Base-by-base conservation (phyloP, 306 rosid species). In the Cucurbita ficifolia region DNA sequence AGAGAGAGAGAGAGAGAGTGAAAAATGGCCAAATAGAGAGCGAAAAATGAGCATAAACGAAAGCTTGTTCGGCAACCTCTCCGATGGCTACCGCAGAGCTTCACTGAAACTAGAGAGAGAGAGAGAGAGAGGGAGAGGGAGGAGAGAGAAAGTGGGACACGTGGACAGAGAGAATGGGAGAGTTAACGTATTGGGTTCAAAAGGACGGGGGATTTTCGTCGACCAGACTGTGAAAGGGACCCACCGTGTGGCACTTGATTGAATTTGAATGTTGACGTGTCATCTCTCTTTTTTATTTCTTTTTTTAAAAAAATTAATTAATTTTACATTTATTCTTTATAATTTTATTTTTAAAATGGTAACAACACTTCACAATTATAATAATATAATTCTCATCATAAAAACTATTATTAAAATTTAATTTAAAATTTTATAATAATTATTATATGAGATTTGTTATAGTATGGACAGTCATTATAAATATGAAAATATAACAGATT, bases 181-280 rank as follows among this genome's bases (percentile, higher is more conserved):
- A 29, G 19, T 57, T 57, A 51, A 82, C 73, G 85, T 53, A 29
- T 12, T 82, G 82, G 88, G 52, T 82, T 84, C 85, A 36, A 60
- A 76, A 67, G 82, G 6, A 45, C 8, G 45, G 45, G 19, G 63
- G 17, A 10, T 29, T 55, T 54, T 29, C 3, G 14, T 48, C 35
- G 43, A 50, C 84, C 76, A 77, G 81, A 50, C 79, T 74, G 79
- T 70, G 45, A 12, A 22, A 9, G 63, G 79, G 80, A 7, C 80
- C 75, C 58, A 14, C 12, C 55, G 52, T 69, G 78, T 76, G 72
- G 52, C 82, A 56, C 39, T 16, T 46, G 0, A 38, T 49, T 75
- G 17, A 73, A 42, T 42, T 19, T 39, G 8, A 6, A n/a, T 18
- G 71, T 78, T 53, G 19, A 48, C 80, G 46, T 42, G 42, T 42